phyloP scores from a whole-genome alignment of 305 asterid genomes.

The Rubia peregrina region DNA sequence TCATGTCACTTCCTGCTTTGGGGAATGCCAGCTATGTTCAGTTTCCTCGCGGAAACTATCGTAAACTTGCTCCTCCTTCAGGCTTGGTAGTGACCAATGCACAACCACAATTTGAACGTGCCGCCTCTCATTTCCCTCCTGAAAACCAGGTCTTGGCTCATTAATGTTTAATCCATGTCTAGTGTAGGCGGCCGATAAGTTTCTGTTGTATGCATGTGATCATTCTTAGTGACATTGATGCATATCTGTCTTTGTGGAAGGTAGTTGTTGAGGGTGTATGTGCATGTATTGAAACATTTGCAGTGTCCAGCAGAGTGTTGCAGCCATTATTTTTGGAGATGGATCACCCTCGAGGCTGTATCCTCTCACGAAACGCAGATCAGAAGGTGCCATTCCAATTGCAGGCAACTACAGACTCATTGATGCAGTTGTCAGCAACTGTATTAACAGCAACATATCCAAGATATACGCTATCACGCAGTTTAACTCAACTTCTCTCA shows the following conservation, averaged over 20 bases:
- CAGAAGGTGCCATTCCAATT: slow-evolving; percentile 78
- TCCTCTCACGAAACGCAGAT: slow-evolving; percentile 71
- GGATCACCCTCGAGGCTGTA: slow-evolving; percentile 58
- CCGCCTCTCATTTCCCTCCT: slow-evolving; percentile 36
- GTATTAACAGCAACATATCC: slow-evolving; percentile 71
- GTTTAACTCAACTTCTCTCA: slow-evolving; percentile 74
- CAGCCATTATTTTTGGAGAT: slow-evolving; percentile 87
- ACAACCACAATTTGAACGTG: slow-evolving; percentile 27
- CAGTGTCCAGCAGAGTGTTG: slow-evolving; percentile 75
- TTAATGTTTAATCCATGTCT: neutral
- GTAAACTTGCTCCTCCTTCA: slow-evolving; percentile 23
- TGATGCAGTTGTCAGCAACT: slow-evolving; percentile 79
- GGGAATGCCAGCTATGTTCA: slow-evolving; percentile 23
- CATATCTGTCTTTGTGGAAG: slow-evolving; percentile 7
- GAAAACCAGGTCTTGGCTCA: slow-evolving; percentile 47
- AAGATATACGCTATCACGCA: slow-evolving; percentile 79
- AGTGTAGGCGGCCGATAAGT: neutral
- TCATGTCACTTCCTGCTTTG: slow-evolving; percentile 47
- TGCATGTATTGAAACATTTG: slow-evolving; percentile 10
- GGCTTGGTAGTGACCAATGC: slow-evolving; percentile 27
- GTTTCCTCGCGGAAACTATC: slow-evolving; percentile 19
- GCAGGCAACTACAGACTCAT: slow-evolving; percentile 75
- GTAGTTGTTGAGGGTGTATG: slow-evolving; percentile 3
- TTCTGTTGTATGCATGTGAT: neutral
- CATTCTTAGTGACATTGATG: neutral